Percentiles rank a stretch among this genome's conserved stretches.
Conservation (phyloP, 129 eudicot genomes). For the Saposhnikovia divaricata region DNA sequence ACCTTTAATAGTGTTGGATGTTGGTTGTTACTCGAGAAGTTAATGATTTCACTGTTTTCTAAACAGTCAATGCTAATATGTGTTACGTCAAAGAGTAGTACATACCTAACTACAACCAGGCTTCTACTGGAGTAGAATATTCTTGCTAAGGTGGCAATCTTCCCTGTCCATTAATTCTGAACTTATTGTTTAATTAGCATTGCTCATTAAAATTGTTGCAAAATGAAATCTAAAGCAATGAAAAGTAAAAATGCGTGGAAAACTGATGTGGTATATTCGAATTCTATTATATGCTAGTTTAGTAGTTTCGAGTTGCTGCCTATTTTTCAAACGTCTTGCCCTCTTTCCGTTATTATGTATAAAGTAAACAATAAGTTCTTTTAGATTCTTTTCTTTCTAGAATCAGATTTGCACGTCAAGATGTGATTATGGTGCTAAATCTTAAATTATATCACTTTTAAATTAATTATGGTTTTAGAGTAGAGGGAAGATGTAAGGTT, state of each 20-base stretch:
- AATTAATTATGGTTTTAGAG: background rate
- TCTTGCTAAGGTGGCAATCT: background rate
- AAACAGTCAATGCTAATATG: background rate
- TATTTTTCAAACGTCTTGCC: background rate
- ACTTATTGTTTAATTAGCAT: too few relatives aligned
- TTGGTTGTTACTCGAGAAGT: background rate
- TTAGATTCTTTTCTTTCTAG: background rate
- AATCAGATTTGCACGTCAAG: background rate
- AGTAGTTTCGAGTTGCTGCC: background rate
- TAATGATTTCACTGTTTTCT: background rate
- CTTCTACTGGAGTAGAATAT: background rate
- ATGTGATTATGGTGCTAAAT: background rate
- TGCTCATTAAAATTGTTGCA: background rate
- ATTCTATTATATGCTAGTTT: background rate
- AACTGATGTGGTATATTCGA: background rate
- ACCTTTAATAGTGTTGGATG: background rate
- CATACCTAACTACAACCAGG: background rate
- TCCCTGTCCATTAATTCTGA: background rate
- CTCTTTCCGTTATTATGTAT: background rate
- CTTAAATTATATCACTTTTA: background rate
- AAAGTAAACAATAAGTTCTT: background rate
- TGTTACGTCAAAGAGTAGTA: background rate
- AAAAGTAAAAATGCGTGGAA: background rate
- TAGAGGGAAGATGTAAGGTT: background rate
- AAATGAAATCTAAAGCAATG: too few relatives aligned